Base-by-base conservation (phyloP, 225 moss, liverwort and hornwort genomes). In the Thuidium tamariscinum region DNA sequence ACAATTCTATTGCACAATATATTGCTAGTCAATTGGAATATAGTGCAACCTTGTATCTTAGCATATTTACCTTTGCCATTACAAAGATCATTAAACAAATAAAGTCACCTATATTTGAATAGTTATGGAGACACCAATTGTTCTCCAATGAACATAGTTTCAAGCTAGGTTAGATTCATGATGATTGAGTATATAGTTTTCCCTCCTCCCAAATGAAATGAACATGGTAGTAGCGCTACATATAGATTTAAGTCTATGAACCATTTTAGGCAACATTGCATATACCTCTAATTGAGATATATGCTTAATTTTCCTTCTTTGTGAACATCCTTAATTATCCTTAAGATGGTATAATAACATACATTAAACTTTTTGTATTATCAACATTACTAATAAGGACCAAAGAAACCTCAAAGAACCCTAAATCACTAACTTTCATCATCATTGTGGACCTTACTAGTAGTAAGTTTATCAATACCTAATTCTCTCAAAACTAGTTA, bases 221-320 rank as follows among this genome's bases (percentile, higher is more conserved):
- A 52, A 23, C 25, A 36, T 1, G 0, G 7, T 3, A 77, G 2
- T 17, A 25, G 19, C 23, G n/a, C 52, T 42, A 14, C 1, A 16
- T 0, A 0, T 34, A 29, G 21, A 34, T 46, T 42, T 42, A 5
- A 83, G 5, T 10, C 11, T 63, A 39, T 77, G 5, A 60, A 69
- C 2, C 64, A 74, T 77, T 11, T 18, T 2, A 16, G 0, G 32
- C 22, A 23, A n/a, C 23, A 34, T 57, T 44, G 32, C 41, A 16
- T 22, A 55, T 16, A 10, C 46, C 0, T 46, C 0, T 22, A 14
- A 52, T 1, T 22, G 2, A 51, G 32, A 59, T 29, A 5, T 30
- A 15, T 63, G 2, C 29, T 76, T 8, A 23, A 30, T 76, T 8
- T 52, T 71, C 4, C 1, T 70, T 37, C 1, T 59, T 37, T 37